Percentiles rank a stretch among this genome's conserved stretches.
phyloP scores from a whole-genome alignment of 140 eudicot species.

The Oenanthe javanica region DNA sequence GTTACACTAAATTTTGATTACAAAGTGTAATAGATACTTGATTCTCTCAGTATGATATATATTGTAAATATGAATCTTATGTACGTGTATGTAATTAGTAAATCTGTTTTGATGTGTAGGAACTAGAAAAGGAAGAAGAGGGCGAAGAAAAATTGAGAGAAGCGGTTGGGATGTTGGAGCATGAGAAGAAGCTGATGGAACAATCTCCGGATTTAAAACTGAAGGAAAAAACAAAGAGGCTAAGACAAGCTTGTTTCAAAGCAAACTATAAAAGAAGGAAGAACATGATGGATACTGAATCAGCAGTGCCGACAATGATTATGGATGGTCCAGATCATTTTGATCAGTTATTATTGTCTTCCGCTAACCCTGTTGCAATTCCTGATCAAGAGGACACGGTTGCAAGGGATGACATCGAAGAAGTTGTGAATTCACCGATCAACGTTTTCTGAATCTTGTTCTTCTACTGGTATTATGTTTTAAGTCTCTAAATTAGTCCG shows the following conservation, averaged over 20 bases:
- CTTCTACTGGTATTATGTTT: neutral
- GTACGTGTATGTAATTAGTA: neutral
- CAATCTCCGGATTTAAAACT: neutral
- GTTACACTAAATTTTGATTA: conserved; percentile 17
- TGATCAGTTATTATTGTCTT: neutral
- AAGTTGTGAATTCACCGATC: neutral
- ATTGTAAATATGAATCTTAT: neutral
- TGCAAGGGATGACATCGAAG: neutral
- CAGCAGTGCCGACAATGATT: neutral
- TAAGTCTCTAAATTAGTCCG: neutral
- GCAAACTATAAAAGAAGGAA: conserved; percentile 3
- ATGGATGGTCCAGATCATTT: neutral
- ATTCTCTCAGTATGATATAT: too few relatives aligned
- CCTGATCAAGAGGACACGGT: neutral
- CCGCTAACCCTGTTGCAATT: neutral
- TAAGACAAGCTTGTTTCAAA: conserved; percentile 8
- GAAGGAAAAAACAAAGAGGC: neutral
- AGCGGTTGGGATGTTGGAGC: conserved; percentile 1
- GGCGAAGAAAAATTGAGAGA: neutral
- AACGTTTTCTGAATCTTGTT: neutral
- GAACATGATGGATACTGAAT: neutral
- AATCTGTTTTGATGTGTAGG: neutral
- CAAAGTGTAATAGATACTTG: too few relatives aligned
- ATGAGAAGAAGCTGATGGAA: neutral
- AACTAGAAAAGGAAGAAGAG: neutral